phyloP scores from a whole-genome alignment of 1,284 basidiomycete species.

The Ceratobasidium sp. region DNA sequence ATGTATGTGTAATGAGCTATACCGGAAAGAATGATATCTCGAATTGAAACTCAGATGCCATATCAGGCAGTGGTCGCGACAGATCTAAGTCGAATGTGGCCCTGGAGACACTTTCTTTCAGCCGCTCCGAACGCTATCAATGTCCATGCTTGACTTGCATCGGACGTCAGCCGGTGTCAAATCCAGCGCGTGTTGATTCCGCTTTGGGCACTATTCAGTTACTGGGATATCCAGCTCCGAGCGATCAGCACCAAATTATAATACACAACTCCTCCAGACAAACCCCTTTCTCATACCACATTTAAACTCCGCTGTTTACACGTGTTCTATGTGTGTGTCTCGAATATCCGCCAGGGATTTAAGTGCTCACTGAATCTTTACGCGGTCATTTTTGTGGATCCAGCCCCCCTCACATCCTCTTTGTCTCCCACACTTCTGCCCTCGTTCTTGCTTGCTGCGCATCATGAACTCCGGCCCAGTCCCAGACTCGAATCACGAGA shows the following conservation, averaged over 20 bases:
- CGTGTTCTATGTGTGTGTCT: not conserved
- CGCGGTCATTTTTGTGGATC: not conserved
- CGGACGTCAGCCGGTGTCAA: not conserved
- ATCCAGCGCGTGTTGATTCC: conserved; percentile 2
- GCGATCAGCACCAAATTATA: no score
- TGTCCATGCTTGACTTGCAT: not conserved
- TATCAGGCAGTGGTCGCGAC: not conserved
- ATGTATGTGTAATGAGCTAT: conserved; percentile 20
- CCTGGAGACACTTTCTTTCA: not conserved
- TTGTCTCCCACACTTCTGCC: not conserved
- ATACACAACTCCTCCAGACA: no score
- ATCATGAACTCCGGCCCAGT: conserved; percentile 16
- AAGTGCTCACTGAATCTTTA: not conserved
- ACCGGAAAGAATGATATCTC: conserved; percentile 16
- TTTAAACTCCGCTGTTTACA: not conserved
- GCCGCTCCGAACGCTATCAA: not conserved
- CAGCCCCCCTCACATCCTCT: not conserved
- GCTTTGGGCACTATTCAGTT: not conserved
- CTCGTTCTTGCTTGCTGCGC: not conserved
- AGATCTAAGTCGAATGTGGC: not conserved
- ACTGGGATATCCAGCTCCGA: no score
- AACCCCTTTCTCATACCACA: not conserved
- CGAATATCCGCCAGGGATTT: not conserved
- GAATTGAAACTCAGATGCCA: conserved; percentile 36
- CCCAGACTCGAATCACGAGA: conserved; percentile 5